Evolutionary conservation across 768 basidiomycete species (phyloP), one percentile per base, ranked within the genome.

Genomic region (Pleurotus tuber-regium): DNA sequence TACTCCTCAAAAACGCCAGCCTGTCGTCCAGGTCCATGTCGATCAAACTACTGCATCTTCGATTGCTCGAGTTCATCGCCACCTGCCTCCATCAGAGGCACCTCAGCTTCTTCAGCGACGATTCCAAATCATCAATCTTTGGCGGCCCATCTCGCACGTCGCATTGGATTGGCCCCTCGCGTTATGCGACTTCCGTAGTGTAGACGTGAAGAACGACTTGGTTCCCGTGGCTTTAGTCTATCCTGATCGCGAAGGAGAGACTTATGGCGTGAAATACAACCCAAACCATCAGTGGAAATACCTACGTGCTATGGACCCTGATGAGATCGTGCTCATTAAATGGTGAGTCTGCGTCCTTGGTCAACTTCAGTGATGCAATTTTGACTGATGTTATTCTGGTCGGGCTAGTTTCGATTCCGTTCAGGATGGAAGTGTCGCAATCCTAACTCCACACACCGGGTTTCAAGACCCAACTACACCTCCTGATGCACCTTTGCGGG

Each of bases 81-180:
- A 83, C 55, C 70, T 82, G 8, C 78, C 79, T 12, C 61, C 71
- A 0, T 61, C 60, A 0, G 79, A 83, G 3, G 80, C 61, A 0
- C 63, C 70, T 2, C 65, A 64, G 12, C 69, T 81, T 26, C 62
- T 81, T 12, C 63, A 70, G 52, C 67, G 70, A 16, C 74, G 79
- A 1, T 80, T 78, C 68, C 79, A 82, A 51, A 79, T 83, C 26
- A 75, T 84, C 52, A 84, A 83, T 56, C 68, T 84, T 23, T 84
- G 82, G 82, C 68, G 82, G 2, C 80, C 82, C 4, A 81, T 83
- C 42, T 60, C 58, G 1, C 62, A 76, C 53, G 61, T 74, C 0
- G 80, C 78, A 0, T 42, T 68, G 5, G 80, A 83, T 54, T 75
- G 70, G 69, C 82, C 82, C 0, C 65, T 83, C 3, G 73, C 71